These are phyloP conservation scores for Eucalyptus urophylla DNA, from an alignment of 345 rosid genomes.

Conservation along the genomic window DNA sequence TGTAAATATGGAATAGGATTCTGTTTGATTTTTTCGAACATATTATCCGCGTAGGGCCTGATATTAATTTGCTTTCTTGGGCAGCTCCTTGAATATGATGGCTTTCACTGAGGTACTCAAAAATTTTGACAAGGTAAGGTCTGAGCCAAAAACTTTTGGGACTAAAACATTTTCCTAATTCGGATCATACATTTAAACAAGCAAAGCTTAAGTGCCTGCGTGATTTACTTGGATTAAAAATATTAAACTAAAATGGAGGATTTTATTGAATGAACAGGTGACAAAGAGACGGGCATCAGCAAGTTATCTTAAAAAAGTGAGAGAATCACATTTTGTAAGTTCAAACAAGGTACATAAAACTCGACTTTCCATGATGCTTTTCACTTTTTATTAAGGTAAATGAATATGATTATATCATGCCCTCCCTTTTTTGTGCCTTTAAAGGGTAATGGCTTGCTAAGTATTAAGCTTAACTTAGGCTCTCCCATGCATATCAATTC, in stretches of 20 bases:
- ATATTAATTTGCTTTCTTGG: not conserved
- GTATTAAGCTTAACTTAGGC: accelerated
- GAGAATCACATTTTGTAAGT: conserved; percentile 76
- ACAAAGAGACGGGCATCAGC: conserved; percentile 72
- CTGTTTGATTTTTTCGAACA: not conserved
- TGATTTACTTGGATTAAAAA: not conserved
- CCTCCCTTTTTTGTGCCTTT: accelerated
- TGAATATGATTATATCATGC: accelerated
- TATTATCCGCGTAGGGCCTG: not conserved
- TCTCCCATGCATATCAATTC: accelerated
- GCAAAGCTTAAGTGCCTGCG: not conserved
- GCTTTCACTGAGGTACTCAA: conserved; percentile 85
- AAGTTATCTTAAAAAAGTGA: conserved; percentile 69
- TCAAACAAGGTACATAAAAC: conserved; percentile 64
- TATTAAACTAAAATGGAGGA: not conserved
- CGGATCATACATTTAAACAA: not conserved
- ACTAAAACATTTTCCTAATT: not conserved
- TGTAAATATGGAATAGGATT: not conserved
- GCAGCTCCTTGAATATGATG: conserved; percentile 85
- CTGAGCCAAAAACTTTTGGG: not conserved
- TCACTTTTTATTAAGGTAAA: not conserved
- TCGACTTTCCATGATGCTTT: not conserved
- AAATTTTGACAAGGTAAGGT: conserved; percentile 88
- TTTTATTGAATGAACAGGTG: conserved; percentile 28
- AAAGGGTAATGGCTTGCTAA: too few relatives aligned